Evolutionary conservation across 768 basidiomycete species (phyloP).

Genomic region (Rhizopogon vulgaris): DNA sequence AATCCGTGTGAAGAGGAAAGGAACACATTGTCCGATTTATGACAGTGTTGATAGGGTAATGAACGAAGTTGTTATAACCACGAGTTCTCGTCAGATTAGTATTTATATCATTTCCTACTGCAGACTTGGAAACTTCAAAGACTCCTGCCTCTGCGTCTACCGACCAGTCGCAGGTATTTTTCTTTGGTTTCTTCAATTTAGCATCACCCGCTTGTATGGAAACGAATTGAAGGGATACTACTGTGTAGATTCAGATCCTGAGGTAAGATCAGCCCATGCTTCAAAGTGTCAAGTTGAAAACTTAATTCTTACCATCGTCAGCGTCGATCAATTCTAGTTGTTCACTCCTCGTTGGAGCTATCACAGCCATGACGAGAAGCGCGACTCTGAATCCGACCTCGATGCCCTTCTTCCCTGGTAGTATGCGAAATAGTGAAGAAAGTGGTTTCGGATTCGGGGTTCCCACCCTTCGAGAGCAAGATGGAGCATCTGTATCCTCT

Average conservation of each 20-base stretch:
- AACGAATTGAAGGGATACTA: conserved; percentile 13
- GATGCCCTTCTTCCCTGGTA: conserved; percentile 78
- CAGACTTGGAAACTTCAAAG: conserved; percentile 8
- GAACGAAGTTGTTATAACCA: too few relatives aligned
- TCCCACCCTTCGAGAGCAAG: conserved; percentile 38
- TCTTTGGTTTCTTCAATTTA: background rate
- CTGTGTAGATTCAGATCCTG: conserved; percentile 4
- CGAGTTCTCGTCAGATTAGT: too few relatives aligned
- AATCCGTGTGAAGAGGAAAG: background rate
- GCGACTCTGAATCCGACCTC: conserved; percentile 77
- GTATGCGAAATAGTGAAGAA: conserved; percentile 48
- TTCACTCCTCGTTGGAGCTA: conserved; percentile 8
- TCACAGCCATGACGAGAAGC: conserved; percentile 61
- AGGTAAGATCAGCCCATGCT: conserved; percentile 16
- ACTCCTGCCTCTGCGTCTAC: conserved; percentile 2
- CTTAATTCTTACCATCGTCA: too few relatives aligned
- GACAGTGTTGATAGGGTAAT: too few relatives aligned
- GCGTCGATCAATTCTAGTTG: background rate
- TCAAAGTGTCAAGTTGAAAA: background rate
- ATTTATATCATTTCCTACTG: too few relatives aligned
- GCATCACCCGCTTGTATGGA: conserved; percentile 19
- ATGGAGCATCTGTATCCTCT: conserved; percentile 46
- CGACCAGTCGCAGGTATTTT: conserved; percentile 1
- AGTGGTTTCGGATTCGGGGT: conserved; percentile 45
- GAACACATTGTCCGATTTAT: too few relatives aligned